phyloP scores from a whole-genome alignment of 345 rosid genomes.

The Citrus glauca region DNA sequence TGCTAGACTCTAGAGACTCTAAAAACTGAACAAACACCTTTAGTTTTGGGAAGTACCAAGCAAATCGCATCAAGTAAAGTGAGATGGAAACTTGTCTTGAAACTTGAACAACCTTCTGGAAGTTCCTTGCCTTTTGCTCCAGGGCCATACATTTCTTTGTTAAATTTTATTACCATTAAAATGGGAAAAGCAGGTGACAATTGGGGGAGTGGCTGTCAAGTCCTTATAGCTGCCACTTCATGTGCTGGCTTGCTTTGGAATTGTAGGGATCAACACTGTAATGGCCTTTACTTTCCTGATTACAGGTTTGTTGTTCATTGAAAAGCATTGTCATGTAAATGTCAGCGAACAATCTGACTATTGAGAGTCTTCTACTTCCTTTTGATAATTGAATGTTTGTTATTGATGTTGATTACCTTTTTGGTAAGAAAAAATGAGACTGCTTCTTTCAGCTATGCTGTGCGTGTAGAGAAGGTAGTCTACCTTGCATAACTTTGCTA shows the following conservation, averaged over 20 bases:
- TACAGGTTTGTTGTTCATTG: background rate
- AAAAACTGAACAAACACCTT: background rate
- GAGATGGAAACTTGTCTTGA: background rate
- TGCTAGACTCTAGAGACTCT: background rate
- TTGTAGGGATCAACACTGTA: background rate
- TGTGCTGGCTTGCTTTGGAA: background rate
- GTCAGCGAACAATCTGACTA: background rate
- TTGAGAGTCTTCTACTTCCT: background rate
- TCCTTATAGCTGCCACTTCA: background rate
- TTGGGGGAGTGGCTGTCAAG: background rate
- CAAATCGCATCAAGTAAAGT: background rate
- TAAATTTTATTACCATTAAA: background rate
- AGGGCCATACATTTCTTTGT: background rate
- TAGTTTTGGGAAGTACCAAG: background rate
- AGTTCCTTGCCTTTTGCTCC: background rate
- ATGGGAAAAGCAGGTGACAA: background rate
- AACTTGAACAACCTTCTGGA: background rate
- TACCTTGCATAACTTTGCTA: background rate
- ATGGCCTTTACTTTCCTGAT: background rate
- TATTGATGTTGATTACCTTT: background rate
- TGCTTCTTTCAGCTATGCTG: background rate
- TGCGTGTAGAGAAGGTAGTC: background rate
- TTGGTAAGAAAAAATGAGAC: background rate
- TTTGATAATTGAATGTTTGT: background rate
- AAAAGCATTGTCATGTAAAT: background rate